Evolutionary conservation across 768 basidiomycete species (phyloP), one percentile per base, ranked within the genome.

Genomic region (Lactarius deliciosus): DNA sequence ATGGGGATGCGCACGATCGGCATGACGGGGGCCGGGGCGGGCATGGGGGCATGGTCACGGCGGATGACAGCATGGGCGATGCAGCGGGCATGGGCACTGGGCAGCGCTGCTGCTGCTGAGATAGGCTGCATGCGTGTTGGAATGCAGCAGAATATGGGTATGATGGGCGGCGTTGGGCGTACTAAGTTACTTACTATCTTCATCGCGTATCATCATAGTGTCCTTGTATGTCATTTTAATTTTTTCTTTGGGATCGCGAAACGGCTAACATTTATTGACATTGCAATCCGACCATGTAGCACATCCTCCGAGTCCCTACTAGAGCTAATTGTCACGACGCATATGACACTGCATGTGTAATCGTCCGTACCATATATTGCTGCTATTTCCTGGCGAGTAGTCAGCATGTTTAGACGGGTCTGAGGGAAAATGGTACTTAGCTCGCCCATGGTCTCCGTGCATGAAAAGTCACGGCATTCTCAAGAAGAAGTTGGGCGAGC

Each of bases 21-120:
- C 22, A 66, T 65, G 67, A 64, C 43, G 15, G 68, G 70, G 1
- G 34, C 38, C 0, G 56, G 53, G 3, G 56, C 61, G 22, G 68
- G 41, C 22, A 66, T 68, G 64, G 69, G 67, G 13, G 64, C 16
- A 68, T 65, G 63, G 69, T 76, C 25, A 74, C 73, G 5, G 77
- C 73, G 11, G 77, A 76, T 53, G 78, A 73, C 5, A 16, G 55
- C 1, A 57, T 57, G 55, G 34, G 34, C 34, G 34, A 6, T 8
- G 32, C 34, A 10, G 79, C 11, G 72, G 74, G 11, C 32, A 32
- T n/a, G n/a, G n/a, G n/a, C n/a, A n/a, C n/a, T 32, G 32, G 1
- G 32, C 32, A 1, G 32, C 32, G 32, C 32, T 32, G 32, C 32
- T 32, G 32, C 32, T n/a, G n/a, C 32, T 7, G 32, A 32, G 32